Evolutionary conservation across 139 green algal genomes (phyloP).

Genomic region (Coccomyxa sp.): DNA sequence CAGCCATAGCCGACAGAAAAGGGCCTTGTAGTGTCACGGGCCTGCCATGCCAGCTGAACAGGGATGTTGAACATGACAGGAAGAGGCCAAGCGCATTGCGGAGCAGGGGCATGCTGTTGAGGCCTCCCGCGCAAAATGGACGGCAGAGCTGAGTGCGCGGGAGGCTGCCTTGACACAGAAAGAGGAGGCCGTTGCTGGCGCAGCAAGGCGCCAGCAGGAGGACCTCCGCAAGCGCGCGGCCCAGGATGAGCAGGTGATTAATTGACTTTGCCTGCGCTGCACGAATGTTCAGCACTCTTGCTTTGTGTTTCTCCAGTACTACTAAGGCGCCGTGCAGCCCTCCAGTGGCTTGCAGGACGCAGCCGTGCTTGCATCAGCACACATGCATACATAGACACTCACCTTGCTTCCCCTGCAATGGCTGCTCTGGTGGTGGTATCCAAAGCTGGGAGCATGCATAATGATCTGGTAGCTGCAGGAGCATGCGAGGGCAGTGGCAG

Average conservation of each 20-base stretch:
- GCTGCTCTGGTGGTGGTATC: no score
- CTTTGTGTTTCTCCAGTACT: background rate
- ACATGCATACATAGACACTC: background rate
- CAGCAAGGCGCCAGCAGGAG: constrained; percentile 11
- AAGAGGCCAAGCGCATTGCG: constrained; percentile 19
- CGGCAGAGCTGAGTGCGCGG: constrained; percentile 1
- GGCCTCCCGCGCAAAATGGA: background rate
- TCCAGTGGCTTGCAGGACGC: background rate
- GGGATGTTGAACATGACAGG: background rate
- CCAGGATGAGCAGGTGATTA: constrained; percentile 24
- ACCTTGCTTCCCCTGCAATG: background rate
- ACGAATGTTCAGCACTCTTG: no score
- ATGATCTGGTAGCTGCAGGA: no score
- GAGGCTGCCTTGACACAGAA: constrained; percentile 12
- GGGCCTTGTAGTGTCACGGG: background rate
- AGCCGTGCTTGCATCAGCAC: background rate
- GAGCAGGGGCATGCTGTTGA: constrained; percentile 19
- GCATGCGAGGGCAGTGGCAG: constrained; percentile 4
- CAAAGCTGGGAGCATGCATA: no score
- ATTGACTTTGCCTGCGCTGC: no score
- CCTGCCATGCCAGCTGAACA: background rate
- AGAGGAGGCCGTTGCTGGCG: constrained; percentile 19
- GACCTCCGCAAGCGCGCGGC: constrained; percentile 4
- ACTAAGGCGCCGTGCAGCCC: background rate
- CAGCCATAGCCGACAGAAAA: background rate